Evolutionary conservation across 1,139 yeast species (phyloP).

Genomic region (Hemisphaericaspora xylofermentans): DNA sequence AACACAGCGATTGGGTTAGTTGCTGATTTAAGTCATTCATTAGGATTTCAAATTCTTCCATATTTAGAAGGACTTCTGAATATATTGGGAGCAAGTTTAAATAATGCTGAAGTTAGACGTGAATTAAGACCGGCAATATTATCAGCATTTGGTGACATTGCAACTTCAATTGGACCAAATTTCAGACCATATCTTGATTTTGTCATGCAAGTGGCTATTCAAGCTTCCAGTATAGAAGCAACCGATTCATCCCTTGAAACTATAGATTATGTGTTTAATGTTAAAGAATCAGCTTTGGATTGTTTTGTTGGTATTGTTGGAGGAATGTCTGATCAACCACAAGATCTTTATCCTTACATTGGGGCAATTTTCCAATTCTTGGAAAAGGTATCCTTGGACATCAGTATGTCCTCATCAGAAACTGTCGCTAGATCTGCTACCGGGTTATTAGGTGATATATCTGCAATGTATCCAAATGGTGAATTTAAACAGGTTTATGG

Average conservation of each 20-base stretch:
- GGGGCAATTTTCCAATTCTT: constrained; percentile 71
- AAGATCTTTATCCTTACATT: constrained; percentile 61
- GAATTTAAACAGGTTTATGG: constrained; percentile 63
- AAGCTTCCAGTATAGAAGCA: constrained; percentile 54
- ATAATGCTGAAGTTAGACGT: constrained; percentile 63
- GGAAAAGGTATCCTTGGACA: constrained; percentile 57
- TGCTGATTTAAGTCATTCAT: constrained; percentile 94
- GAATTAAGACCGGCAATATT: constrained; percentile 85
- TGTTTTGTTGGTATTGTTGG: constrained; percentile 95
- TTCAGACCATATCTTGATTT: constrained; percentile 75
- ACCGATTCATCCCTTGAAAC: constrained; percentile 69
- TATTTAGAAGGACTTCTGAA: constrained; percentile 82
- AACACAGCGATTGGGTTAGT: constrained; percentile 91
- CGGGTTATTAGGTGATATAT: constrained; percentile 90
- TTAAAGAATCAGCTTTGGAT: constrained; percentile 86
- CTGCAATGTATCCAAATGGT: constrained; percentile 79
- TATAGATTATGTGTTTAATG: constrained; percentile 67
- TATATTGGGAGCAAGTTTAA: constrained; percentile 70
- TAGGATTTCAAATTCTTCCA: constrained; percentile 69
- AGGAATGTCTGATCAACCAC: constrained; percentile 74
- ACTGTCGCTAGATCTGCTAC: constrained; percentile 74
- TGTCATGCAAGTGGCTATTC: constrained; percentile 69
- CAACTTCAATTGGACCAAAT: constrained; percentile 76
- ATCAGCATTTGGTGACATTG: constrained; percentile 96
- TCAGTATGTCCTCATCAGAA: constrained; percentile 59